A percentile compares a stretch with the other conserved stretches of the same genome.
Evolutionary conservation across 768 basidiomycete genomes (phyloP).

Genomic region (Mycena rosella): DNA sequence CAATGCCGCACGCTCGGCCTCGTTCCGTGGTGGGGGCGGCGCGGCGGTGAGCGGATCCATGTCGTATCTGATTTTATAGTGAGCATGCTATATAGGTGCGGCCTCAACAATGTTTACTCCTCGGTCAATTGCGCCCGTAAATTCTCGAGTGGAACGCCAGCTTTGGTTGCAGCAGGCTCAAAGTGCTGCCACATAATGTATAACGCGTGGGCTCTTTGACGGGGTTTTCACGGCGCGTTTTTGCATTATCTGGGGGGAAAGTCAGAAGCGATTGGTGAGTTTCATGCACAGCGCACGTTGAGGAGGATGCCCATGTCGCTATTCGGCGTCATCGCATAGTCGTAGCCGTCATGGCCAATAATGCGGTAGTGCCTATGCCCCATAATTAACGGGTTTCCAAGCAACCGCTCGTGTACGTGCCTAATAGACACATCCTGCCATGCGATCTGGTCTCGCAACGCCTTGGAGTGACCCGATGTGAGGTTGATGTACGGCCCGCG

Average conservation of each 20-base stretch:
- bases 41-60: constrained; percentile 19
- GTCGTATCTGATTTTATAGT: constrained; percentile 10
- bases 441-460: constrained; percentile 12
- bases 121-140: constrained; percentile 6
- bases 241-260: constrained; percentile 6
- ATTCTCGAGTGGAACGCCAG: constrained; percentile 18
- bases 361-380: constrained; percentile 11
- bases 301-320: constrained; percentile 17
- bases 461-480: constrained; percentile 3
- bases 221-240: constrained; percentile 12
- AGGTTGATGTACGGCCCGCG: constrained; percentile 6
- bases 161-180: constrained; percentile 17
- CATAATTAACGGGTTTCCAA: not conserved
- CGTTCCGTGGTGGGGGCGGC: constrained; percentile 10
- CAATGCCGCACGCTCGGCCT: not conserved
- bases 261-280: not conserved
- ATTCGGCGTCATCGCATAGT: constrained; percentile 13
- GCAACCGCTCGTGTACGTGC: not conserved
- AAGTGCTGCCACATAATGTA: constrained; percentile 16
- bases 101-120: not conserved
- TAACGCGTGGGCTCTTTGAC: not conserved
- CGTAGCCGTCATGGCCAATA: constrained; percentile 21
- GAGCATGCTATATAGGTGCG: not conserved
- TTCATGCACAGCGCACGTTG: not conserved
- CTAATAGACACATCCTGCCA: constrained; percentile 6